Percentiles rank a stretch among this genome's conserved stretches.
Evolutionary conservation across 2,329 filamentous ascomycete genomes (phyloP).

Genomic region (Diaporthe vaccinii): DNA sequence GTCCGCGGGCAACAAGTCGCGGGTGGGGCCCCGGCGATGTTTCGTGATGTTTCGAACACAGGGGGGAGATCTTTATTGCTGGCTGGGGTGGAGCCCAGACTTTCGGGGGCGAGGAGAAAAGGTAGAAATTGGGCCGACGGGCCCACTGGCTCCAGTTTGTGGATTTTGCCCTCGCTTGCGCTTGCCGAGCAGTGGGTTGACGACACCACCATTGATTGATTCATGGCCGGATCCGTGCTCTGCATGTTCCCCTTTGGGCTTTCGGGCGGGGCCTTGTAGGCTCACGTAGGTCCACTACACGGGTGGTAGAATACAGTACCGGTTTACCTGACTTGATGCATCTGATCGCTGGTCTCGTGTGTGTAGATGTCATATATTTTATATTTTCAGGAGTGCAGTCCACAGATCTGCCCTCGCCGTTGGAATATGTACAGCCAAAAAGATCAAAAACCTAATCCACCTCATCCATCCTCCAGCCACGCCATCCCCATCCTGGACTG

Average conservation of each 20-base stretch:
- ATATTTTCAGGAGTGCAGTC: constrained; percentile 1
- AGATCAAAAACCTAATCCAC: neutral
- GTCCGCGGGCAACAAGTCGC: constrained; percentile 1
- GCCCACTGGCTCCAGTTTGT: constrained; percentile 9
- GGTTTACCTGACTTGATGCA: neutral
- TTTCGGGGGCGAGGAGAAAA: constrained; percentile 20
- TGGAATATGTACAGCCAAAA: constrained; percentile 25
- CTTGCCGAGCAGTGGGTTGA: neutral
- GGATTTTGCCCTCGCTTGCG: neutral
- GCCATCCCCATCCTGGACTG: too few relatives aligned
- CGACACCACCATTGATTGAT: constrained; percentile 5
- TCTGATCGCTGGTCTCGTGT: neutral
- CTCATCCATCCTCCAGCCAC: neutral
- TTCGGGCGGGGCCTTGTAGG: neutral
- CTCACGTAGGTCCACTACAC: neutral
- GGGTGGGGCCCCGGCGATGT: constrained; percentile 7
- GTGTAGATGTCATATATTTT: neutral
- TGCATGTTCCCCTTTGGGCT: neutral
- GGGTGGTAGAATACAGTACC: neutral
- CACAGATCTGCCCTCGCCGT: neutral
- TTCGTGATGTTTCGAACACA: constrained; percentile 31
- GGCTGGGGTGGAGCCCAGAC: constrained; percentile 1
- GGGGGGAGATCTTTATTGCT: neutral
- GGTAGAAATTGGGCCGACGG: constrained; percentile 14
- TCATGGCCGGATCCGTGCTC: neutral